These are phyloP conservation scores for Torrubiella hemipterigena DNA, from an alignment of 2,329 filamentous ascomycete genomes.

Conservation along the genomic window DNA sequence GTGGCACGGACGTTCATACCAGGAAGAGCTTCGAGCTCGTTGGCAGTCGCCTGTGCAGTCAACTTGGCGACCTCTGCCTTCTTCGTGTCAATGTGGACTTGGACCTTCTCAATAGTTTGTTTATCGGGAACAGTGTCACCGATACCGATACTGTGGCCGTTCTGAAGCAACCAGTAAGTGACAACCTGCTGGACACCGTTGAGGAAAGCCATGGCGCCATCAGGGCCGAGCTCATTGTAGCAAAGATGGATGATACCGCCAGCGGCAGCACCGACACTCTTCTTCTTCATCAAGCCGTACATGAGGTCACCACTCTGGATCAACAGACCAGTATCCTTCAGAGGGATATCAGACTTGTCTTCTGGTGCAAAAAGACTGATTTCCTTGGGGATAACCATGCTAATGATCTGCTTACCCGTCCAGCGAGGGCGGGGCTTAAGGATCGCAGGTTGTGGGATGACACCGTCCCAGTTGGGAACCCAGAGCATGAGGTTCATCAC, in stretches of 20 bases:
- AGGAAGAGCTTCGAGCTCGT: slow-evolving; percentile 80
- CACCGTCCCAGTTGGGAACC: slow-evolving; percentile 95
- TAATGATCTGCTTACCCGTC: slow-evolving; percentile 97
- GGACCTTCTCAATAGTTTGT: slow-evolving; percentile 71
- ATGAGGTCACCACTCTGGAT: slow-evolving; percentile 82
- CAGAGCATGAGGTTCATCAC: slow-evolving; percentile 97
- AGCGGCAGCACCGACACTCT: slow-evolving; percentile 78
- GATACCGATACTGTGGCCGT: slow-evolving; percentile 95
- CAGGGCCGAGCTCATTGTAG: slow-evolving; percentile 85
- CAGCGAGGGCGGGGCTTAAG: slow-evolving; percentile 83
- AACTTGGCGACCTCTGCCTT: slow-evolving; percentile 71
- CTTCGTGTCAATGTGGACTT: slow-evolving; percentile 66
- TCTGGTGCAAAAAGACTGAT: slow-evolving; percentile 68
- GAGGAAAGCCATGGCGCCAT: slow-evolving; percentile 85
- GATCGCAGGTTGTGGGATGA: slow-evolving; percentile 88
- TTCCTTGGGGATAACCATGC: slow-evolving; percentile 77
- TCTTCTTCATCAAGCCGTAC: slow-evolving; percentile 86
- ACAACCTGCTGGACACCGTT: slow-evolving; percentile 91
- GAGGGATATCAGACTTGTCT: slow-evolving; percentile 45
- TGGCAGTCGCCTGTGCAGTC: slow-evolving; percentile 68
- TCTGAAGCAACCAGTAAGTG: slow-evolving; percentile 93
- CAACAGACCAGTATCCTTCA: slow-evolving; percentile 66
- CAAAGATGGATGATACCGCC: slow-evolving; percentile 92
- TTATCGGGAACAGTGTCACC: slow-evolving; percentile 94
- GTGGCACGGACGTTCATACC: slow-evolving; percentile 99